Evolutionary conservation across 1,284 basidiomycete species (phyloP), one percentile per base, ranked within the genome.

Genomic region (Ganoderma resinaceum): DNA sequence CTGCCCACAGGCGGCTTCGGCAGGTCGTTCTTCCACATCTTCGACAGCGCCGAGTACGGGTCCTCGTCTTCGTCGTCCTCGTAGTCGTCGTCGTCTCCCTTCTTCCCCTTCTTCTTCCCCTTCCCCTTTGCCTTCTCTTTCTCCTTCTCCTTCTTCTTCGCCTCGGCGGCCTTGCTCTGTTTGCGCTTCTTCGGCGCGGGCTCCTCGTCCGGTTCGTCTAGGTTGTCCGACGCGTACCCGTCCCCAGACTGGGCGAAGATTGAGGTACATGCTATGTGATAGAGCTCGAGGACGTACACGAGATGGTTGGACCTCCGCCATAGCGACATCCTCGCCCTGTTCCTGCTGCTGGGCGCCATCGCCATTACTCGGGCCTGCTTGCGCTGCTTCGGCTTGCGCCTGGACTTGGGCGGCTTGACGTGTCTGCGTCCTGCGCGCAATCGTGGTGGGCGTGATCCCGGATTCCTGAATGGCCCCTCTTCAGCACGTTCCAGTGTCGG

Each of bases 1-100:
- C 89, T 91, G 0, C 96, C 97, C 1, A 92, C 85, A 1, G 89
- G 83, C 3, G 93, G 93, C 69, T 92, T 91, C 0, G 82, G 77
- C 2, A 78, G 75, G 12, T 81, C 77, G 40, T 78, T 82, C 33
- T 82, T 80, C 79, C 84, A 84, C 77, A 85, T 78, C 76, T 84
- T 90, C 8, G 91, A 89, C 31, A 91, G 78, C 3, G 89, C 87
- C 16, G 83, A 90, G 74, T 89, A 87, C 46, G 85, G 82, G 63
- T 88, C 83, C 37, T 82, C 78, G 7, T 83, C 80, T 20, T 78
- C 83, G 59, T 86, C 84, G 8, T 85, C 80, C 23, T 82, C 79
- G 62, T 80, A 82, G 66, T 86, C 82, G 65, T 86, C 82, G 9
- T 84, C 81, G 11, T 84, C 82, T 3, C 29, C 58, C 2, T 20